Evolutionary conservation across 106 monocot genomes (phyloP).

Genomic region (Chionographis japonica): DNA sequence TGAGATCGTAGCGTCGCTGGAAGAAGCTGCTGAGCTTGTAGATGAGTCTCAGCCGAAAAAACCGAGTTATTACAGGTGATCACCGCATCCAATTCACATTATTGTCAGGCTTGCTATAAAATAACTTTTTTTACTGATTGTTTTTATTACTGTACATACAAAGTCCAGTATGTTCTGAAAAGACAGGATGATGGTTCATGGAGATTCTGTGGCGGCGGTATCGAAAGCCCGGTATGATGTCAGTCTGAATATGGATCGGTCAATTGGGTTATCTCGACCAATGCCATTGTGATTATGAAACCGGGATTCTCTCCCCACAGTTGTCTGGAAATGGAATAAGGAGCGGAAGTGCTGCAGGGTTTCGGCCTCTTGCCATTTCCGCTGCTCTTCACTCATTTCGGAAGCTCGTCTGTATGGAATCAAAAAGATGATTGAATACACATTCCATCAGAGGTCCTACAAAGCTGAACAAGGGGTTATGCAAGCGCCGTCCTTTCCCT

Average conservation of each 20-base stretch:
- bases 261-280: neutral
- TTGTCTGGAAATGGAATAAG: too few species aligned
- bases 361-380: too few species aligned
- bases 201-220: conserved; percentile 61
- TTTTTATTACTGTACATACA: conserved; percentile 59
- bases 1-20: conserved; percentile 77
- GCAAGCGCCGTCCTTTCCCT: too few species aligned
- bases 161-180: conserved; percentile 66
- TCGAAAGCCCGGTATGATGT: conserved; percentile 34
- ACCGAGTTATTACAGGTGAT: conserved; percentile 82
- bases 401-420: too few species aligned
- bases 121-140: neutral
- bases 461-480: too few species aligned
- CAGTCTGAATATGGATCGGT: neutral
- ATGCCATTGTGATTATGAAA: neutral
- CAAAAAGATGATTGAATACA: too few species aligned
- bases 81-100: neutral
- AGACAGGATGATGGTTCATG: conserved; percentile 73
- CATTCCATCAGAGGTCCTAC: too few species aligned
- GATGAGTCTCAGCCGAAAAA: conserved; percentile 55
- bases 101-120: neutral
- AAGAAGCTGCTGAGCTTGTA: conserved; percentile 96
- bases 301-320: neutral
- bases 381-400: too few species aligned
- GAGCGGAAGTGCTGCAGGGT: too few species aligned